Evolutionary conservation across 148 eudicot species (phyloP).

Genomic region (Suaeda aralocaspica): DNA sequence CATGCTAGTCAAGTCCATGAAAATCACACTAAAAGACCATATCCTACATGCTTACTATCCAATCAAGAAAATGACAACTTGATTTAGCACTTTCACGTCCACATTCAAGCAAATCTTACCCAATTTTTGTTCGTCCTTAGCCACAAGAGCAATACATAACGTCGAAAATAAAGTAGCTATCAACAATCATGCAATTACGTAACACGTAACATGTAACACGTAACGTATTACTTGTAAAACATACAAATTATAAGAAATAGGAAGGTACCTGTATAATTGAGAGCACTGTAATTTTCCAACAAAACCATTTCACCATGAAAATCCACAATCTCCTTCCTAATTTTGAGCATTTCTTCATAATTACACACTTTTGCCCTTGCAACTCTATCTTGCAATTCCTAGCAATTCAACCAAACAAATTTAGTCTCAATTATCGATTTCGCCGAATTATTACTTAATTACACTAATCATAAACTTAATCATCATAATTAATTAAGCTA

Average conservation of each 20-base stretch:
- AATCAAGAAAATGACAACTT: conserved; percentile 21
- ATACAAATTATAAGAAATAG: not conserved
- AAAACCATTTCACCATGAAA: conserved; percentile 89
- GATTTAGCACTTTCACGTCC: conserved; percentile 5
- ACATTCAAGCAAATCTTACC: conserved; percentile 13
- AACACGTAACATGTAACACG: not conserved
- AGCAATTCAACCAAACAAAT: not conserved
- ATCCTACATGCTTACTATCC: conserved; percentile 24
- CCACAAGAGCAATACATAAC: not conserved
- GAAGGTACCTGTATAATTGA: conserved; percentile 64
- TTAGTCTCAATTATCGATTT: not conserved
- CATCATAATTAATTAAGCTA: not conserved
- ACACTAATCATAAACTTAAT: not conserved
- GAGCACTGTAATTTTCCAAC: conserved; percentile 78
- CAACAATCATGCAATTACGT: not conserved
- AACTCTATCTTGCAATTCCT: conserved; percentile 73
- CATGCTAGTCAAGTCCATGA: conserved; percentile 8
- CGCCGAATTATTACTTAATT: not conserved
- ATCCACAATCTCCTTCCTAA: conserved; percentile 70
- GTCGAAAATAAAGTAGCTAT: not conserved
- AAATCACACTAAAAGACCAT: conserved; percentile 13
- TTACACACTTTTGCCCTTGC: conserved; percentile 35
- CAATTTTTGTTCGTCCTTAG: not conserved
- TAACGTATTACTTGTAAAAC: not conserved
- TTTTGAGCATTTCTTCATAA: conserved; percentile 50